Conservation (phyloP, 192 early-diverging fungal genomes). For the Piromyces sp. region DNA sequence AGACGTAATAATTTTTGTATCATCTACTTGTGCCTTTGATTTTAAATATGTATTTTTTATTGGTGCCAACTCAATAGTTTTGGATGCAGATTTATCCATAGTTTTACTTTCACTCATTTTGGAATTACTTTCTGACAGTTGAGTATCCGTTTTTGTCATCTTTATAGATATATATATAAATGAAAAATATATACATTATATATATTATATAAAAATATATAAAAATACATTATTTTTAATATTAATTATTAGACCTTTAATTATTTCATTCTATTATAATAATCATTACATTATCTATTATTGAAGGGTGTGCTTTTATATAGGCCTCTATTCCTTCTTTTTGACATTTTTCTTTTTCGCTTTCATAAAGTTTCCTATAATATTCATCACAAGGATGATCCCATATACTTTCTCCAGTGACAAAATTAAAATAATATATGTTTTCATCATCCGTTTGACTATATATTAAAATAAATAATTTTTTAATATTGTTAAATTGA, state of each 20-base stretch:
- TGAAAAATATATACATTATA: no score
- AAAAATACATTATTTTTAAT: no score
- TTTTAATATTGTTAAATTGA: background rate
- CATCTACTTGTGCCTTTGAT: background rate
- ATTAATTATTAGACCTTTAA: no score
- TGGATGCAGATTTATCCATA: background rate
- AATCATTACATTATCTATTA: background rate
- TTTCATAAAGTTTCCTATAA: conserved; percentile 31
- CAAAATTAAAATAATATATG: conserved; percentile 10
- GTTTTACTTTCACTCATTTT: background rate
- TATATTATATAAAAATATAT: no score
- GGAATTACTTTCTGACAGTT: background rate
- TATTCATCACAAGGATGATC: conserved; percentile 51
- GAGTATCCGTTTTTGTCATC: background rate
- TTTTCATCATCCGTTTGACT: conserved; percentile 47
- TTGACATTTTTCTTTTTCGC: conserved; percentile 27
- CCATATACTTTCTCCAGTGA: conserved; percentile 42
- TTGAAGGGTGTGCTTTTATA: background rate
- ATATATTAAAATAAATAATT: background rate
- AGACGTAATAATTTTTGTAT: background rate
- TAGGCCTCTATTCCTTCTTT: background rate
- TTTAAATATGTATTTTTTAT: background rate
- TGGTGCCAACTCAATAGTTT: background rate
- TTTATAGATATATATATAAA: no score
- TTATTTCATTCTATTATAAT: background rate